Conservation (phyloP, 495 filamentous ascomycete species). For the Pseudoneurospora amorphoporcata region DNA sequence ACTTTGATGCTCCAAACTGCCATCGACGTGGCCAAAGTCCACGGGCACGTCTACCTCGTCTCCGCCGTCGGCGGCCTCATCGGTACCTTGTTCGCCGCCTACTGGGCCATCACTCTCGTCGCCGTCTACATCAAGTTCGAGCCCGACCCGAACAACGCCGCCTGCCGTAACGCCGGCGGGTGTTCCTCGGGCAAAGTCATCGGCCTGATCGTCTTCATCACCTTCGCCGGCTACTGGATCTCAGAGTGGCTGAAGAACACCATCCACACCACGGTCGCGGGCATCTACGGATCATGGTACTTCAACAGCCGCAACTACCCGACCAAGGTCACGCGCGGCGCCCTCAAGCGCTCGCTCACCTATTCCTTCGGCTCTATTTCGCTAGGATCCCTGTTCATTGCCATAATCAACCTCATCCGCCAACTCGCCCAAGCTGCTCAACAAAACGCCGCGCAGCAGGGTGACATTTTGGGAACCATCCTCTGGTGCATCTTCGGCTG, state of each 20-base stretch:
- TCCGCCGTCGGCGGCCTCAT: conserved; percentile 69
- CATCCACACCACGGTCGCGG: conserved; percentile 76
- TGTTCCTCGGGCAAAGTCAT: conserved; percentile 70
- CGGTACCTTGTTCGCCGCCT: conserved; percentile 61
- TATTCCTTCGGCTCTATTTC: conserved; percentile 89
- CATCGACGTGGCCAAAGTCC: conserved; percentile 73
- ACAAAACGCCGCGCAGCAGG: conserved; percentile 50
- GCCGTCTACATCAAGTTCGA: conserved; percentile 72
- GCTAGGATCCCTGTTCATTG: conserved; percentile 73
- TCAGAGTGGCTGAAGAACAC: conserved; percentile 87
- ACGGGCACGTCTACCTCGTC: conserved; percentile 79
- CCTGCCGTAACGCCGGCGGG: conserved; percentile 53
- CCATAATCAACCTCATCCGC: conserved; percentile 74
- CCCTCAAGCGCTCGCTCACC: conserved; percentile 65
- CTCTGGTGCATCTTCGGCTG: conserved; percentile 63
- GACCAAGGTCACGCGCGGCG: conserved; percentile 63
- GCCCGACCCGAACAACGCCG: conserved; percentile 52
- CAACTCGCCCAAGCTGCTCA: conserved; percentile 68
- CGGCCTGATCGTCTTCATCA: conserved; percentile 75
- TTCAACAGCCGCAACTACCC: conserved; percentile 67
- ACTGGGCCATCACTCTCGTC: conserved; percentile 50
- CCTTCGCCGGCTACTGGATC: conserved; percentile 87
- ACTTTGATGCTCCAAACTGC: conserved; percentile 80
- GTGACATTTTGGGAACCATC: conserved; percentile 58
- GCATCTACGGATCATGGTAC: conserved; percentile 91